A percentile compares a stretch with the other conserved stretches of the same genome.
Conservation (phyloP, 2,329 filamentous ascomycete genomes). For the Neocucurbitaria cava region DNA sequence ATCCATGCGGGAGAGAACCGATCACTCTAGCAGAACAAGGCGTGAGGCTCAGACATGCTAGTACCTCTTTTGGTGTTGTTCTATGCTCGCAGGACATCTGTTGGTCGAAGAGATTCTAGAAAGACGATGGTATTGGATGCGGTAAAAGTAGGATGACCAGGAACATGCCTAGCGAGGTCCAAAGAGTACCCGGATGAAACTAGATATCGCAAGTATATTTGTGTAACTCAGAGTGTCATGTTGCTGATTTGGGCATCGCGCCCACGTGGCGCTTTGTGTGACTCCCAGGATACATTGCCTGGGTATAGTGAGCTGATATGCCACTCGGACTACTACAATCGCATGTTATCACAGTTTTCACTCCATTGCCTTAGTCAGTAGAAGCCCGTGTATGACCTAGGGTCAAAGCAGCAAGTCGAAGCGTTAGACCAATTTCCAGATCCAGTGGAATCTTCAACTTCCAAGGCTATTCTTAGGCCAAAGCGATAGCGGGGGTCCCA, state of each 20-base stretch:
- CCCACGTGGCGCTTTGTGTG: not conserved
- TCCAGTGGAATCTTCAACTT: not conserved
- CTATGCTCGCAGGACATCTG: not conserved
- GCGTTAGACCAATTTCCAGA: not conserved
- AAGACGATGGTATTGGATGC: not conserved
- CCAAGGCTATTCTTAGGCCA: not conserved
- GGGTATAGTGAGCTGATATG: not conserved
- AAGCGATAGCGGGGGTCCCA: not conserved
- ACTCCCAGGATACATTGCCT: not conserved
- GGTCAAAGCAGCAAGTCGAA: not conserved
- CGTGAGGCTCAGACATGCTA: slow-evolving; percentile 2
- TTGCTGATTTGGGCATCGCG: slow-evolving; percentile 1
- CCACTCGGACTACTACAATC: not conserved
- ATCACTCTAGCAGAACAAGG: not conserved
- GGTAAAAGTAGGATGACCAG: not conserved
- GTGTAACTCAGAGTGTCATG: not conserved
- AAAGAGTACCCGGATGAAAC: not conserved
- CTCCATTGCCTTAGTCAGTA: not conserved
- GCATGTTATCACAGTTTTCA: not conserved
- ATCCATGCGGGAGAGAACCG: not conserved
- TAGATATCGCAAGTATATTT: not conserved
- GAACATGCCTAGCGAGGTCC: not conserved
- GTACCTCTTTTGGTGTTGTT: not conserved
- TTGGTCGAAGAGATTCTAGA: not conserved
- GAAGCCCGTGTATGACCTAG: not conserved